Evolutionary conservation across 2,329 filamentous ascomycete genomes (phyloP), one percentile per base, ranked within the genome.

Genomic region (Ascochyta rabiei): DNA sequence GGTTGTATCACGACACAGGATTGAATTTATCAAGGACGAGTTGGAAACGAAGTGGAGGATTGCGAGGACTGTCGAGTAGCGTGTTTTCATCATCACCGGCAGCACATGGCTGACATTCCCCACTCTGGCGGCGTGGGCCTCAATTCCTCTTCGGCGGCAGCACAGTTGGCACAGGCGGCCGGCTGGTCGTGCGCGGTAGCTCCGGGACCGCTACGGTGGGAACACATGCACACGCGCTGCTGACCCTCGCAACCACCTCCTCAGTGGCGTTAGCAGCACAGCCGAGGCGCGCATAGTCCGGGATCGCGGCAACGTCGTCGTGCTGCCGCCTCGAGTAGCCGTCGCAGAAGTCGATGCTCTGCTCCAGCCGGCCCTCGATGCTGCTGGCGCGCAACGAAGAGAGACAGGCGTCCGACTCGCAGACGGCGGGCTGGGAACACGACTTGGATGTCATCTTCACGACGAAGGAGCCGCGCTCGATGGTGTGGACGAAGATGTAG

Each of bases 401-500:
- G 2, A 66, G 47, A 24, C 66, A 68, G 4, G 28, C 31, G 30
- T 68, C 60, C 1, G 59, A 56, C 35, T 58, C 46, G 53, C 66
- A 67, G 9, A 67, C 66, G 4, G 60, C 53, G 1, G 64, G 66
- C 52, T 62, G 59, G 8, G 62, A 49, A 34, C 62, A 67, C 42
- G 61, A 52, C 19, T 66, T 67, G 41, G 53, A 56, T 0, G 63
- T 61, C 66, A 67, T 66, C 49, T 71, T 73, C 26, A 74, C 61
- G 13, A 73, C 66, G 28, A 69, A 73, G 3, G 57, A 66, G 21
- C 71, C 71, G 26, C 71, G 64, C 65, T 73, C 71, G 49, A 74
- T 74, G 16, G 70, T 73, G 52, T 73, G 71, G 3, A 74, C 68
- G 54, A 73, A 70, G 45, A 72, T 70, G 48, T 61, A 73, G 2